Evolutionary conservation across 441 rosid genomes (phyloP), one percentile per base, ranked within the genome.

Genomic region (Adansonia rubrostipa): DNA sequence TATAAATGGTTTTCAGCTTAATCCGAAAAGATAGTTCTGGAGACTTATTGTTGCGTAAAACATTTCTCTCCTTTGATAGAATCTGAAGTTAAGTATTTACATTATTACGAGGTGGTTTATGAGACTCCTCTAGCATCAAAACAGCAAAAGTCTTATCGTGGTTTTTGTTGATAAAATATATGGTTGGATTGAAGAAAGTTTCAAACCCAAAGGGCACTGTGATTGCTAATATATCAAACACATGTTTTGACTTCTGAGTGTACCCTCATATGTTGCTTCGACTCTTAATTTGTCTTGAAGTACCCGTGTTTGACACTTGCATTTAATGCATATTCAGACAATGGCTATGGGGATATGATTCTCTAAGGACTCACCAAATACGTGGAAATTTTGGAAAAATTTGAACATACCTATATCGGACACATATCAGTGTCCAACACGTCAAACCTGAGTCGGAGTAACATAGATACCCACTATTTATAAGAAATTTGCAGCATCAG

Each of bases 141-240:
- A 33, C 15, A 58, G 7, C 48, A 50, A n/a, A 58, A 47, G 19
- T 44, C 36, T 15, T 45, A 1, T 62, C 10, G 47, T 75, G 45
- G 42, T 36, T 36, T 36, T 36, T 75, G n/a, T 56, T 58, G 13
- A 19, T 62, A 4, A 36, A 75, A 51, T 62, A 62, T 33, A 28
- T 48, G 20, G 69, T 69, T 60, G 80, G 71, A 60, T 48, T 60
- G 50, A 60, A 65, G 36, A 66, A 36, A 77, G 42, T 77, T 74
- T 44, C 66, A 15, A n/a, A 42, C 8, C 2, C 17, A n/a, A 58
- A 40, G 51, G 54, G 77, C 19, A 42, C 20, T 42, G 11, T 45
- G 53, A 57, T 10, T 56, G 17, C 66, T 74, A 58, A 60, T 44
- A 44, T 60, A 47, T 57, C 54, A 44, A 60, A 15, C 22, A 70